phyloP scores from a whole-genome alignment of 768 basidiomycete genomes.

The Termitomyces sp. region DNA sequence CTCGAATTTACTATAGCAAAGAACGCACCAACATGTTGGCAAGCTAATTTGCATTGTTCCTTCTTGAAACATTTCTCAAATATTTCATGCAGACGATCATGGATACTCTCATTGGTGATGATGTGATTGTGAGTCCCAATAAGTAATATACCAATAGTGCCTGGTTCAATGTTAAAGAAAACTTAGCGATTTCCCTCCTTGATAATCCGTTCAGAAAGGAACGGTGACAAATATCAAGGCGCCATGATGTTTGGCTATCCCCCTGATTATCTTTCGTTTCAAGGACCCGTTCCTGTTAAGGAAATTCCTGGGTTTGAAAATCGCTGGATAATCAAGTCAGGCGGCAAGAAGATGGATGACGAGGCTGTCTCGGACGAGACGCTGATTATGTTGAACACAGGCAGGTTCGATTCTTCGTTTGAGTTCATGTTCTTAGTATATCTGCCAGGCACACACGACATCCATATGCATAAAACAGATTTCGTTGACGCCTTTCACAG shows the following conservation, averaged over 20 bases:
- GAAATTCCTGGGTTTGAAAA: too few relatives aligned
- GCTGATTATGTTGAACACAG: not conserved
- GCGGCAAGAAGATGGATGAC: not conserved
- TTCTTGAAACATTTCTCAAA: not conserved
- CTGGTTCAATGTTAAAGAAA: too few relatives aligned
- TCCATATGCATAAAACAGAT: not conserved
- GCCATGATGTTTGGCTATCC: not conserved
- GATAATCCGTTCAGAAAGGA: not conserved
- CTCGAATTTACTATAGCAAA: not conserved
- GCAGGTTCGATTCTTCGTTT: not conserved
- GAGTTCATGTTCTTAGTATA: not conserved
- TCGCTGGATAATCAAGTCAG: not conserved
- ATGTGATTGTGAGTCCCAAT: not conserved
- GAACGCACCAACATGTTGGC: not conserved
- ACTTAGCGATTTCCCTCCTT: not conserved
- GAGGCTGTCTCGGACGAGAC: not conserved
- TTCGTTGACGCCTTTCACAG: not conserved
- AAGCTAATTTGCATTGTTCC: not conserved
- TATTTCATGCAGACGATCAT: not conserved
- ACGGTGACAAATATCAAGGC: not conserved
- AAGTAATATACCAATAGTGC: too few relatives aligned
- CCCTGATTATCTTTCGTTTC: not conserved
- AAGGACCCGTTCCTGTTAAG: not conserved
- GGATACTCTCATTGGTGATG: not conserved
- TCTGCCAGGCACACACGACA: not conserved